Conservation (phyloP, 129 eudicot genomes). For the Pulicaria dysenterica region DNA sequence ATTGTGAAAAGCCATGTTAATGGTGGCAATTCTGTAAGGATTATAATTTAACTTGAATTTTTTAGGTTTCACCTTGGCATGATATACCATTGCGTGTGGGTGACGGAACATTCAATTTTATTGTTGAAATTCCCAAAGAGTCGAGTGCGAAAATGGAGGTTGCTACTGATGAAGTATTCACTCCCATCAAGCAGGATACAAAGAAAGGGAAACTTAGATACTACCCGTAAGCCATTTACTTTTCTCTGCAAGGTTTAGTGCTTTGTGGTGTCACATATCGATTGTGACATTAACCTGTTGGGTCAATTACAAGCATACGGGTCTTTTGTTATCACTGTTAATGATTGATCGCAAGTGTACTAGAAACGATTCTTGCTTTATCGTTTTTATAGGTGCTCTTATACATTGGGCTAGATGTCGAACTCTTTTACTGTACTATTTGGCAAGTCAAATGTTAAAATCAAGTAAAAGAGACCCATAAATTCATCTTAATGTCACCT, state of each 20-base stretch:
- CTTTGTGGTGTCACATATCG: background rate
- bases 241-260: background rate
- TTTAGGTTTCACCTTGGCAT: conserved; percentile 98
- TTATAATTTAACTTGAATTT: background rate
- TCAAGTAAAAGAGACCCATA: background rate
- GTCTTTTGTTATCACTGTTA: background rate
- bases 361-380: background rate
- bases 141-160: conserved; percentile 99
- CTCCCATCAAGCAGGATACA: conserved; percentile 97
- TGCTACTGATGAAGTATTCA: conserved; percentile 85
- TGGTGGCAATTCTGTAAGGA: conserved; percentile 9
- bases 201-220: conserved; percentile 98
- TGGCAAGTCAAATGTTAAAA: background rate
- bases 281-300: background rate
- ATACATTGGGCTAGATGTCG: background rate
- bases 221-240: conserved; percentile 69
- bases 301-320: background rate
- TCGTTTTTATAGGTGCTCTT: conserved; percentile 6
- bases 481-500: conserved; percentile 1
- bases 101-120: conserved; percentile 83
- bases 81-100: conserved; percentile 89
- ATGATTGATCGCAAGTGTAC: conserved; percentile 8
- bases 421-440: background rate
- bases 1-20: conserved; percentile 16
- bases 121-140: conserved; percentile 96